Percentiles rank a stretch among this genome's conserved stretches.
Conservation (phyloP, 768 basidiomycete species). For the Phylloporus sp. region DNA sequence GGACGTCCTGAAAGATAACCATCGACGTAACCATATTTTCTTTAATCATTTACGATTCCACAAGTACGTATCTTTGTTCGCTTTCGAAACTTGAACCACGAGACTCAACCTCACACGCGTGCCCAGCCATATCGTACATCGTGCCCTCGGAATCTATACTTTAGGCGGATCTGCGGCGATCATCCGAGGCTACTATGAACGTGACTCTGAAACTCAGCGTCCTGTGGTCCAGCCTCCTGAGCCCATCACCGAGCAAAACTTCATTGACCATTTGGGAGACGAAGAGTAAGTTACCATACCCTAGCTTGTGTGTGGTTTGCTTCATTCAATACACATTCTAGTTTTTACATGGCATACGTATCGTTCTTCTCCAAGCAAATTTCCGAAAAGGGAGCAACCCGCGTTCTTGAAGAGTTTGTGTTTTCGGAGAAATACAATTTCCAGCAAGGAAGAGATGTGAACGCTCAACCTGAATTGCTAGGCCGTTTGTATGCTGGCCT, state of each 20-base stretch:
- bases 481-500: slow-evolving; percentile 45
- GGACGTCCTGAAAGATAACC: slow-evolving; percentile 45
- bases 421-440: slow-evolving; percentile 31
- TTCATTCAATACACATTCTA: background rate
- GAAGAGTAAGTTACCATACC: slow-evolving; percentile 17
- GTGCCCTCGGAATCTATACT: slow-evolving; percentile 26
- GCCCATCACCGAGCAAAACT: slow-evolving; percentile 22
- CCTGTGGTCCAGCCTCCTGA: slow-evolving; percentile 22
- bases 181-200: slow-evolving; percentile 26
- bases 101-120: background rate
- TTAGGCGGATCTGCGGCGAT: slow-evolving; percentile 21
- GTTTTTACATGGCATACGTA: slow-evolving; percentile 27
- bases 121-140: slow-evolving; percentile 29
- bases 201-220: slow-evolving; percentile 20
- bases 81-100: no score
- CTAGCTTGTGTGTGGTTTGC: background rate
- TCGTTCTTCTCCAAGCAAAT: slow-evolving; percentile 22
- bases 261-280: slow-evolving; percentile 23
- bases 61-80: slow-evolving; percentile 38
- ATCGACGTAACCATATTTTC: slow-evolving; percentile 46
- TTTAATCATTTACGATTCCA: slow-evolving; percentile 45
- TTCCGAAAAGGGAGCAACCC: slow-evolving; percentile 11
- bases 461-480: slow-evolving; percentile 48
- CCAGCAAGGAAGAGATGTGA: slow-evolving; percentile 8
- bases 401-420: slow-evolving; percentile 25